A percentile compares a stretch with the other conserved stretches of the same genome.
phyloP scores from a whole-genome alignment of 2,329 filamentous ascomycete species.

The Neonectria magnoliae region DNA sequence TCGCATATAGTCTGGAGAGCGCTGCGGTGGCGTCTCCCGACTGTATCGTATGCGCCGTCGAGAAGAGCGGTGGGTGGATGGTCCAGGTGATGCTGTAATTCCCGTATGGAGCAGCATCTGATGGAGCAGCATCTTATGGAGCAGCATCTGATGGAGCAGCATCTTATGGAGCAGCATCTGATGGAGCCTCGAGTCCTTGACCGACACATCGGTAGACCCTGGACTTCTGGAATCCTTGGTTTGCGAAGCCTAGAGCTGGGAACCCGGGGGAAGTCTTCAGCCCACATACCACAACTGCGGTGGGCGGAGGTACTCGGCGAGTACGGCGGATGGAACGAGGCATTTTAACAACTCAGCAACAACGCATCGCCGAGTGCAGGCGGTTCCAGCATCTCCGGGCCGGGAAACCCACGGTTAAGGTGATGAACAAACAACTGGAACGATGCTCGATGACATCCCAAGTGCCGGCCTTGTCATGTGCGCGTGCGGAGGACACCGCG shows the following conservation, averaged over 20 bases:
- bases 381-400: background rate
- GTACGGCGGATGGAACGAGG: background rate
- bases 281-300: background rate
- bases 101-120: background rate
- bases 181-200: background rate
- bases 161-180: background rate
- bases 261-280: background rate
- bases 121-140: no score
- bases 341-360: conserved; percentile 1
- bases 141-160: background rate
- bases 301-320: background rate
- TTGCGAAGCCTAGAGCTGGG: background rate
- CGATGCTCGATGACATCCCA: background rate
- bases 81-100: background rate
- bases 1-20: background rate
- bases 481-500: conserved; percentile 2
- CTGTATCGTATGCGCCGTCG: background rate
- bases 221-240: background rate
- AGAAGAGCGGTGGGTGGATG: background rate
- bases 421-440: no score
- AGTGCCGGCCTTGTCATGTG: conserved; percentile 6
- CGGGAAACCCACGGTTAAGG: background rate
- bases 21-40: background rate
- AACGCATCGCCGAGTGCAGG: background rate
- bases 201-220: conserved; percentile 7